Percentiles rank a stretch among this genome's conserved stretches.
Evolutionary conservation across 805 yeast species (phyloP).

Genomic region (Ogataea pini): DNA sequence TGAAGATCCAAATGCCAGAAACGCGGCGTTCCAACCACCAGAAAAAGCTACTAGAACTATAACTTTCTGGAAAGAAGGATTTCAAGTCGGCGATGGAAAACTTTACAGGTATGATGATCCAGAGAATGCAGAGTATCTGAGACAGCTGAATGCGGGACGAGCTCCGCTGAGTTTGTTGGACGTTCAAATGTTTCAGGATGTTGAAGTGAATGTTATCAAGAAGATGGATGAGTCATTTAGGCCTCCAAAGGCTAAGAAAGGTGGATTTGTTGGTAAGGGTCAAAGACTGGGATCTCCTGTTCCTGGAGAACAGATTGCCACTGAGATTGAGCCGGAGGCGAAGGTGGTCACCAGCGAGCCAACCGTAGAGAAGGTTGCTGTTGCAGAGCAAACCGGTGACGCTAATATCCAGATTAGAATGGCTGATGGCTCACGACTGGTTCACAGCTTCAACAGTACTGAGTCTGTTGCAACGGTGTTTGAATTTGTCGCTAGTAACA

Average conservation of each 20-base stretch:
- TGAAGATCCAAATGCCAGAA: constrained; percentile 34
- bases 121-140: constrained; percentile 72
- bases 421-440: constrained; percentile 73
- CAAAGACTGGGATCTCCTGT: constrained; percentile 87
- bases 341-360: constrained; percentile 12
- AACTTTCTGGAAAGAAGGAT: constrained; percentile 96
- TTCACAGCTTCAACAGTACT: constrained; percentile 61
- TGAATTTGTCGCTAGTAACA: constrained; percentile 60
- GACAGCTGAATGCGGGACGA: constrained; percentile 82
- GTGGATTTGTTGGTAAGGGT: constrained; percentile 78
- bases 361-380: constrained; percentile 14
- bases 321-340: constrained; percentile 23
- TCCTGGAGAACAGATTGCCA: constrained; percentile 58
- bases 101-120: constrained; percentile 90
- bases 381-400: constrained; percentile 45
- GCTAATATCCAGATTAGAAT: constrained; percentile 78
- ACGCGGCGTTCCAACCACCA: constrained; percentile 17
- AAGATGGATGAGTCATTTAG: constrained; percentile 78
- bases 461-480: constrained; percentile 69
- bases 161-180: constrained; percentile 85
- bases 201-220: constrained; percentile 83
- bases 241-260: constrained; percentile 46
- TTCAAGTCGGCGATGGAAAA: constrained; percentile 90
- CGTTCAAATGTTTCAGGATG: constrained; percentile 89
- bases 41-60: constrained; percentile 74